Base-by-base conservation (phyloP, 495 filamentous ascomycete genomes). In the Cetradonia linearis region DNA sequence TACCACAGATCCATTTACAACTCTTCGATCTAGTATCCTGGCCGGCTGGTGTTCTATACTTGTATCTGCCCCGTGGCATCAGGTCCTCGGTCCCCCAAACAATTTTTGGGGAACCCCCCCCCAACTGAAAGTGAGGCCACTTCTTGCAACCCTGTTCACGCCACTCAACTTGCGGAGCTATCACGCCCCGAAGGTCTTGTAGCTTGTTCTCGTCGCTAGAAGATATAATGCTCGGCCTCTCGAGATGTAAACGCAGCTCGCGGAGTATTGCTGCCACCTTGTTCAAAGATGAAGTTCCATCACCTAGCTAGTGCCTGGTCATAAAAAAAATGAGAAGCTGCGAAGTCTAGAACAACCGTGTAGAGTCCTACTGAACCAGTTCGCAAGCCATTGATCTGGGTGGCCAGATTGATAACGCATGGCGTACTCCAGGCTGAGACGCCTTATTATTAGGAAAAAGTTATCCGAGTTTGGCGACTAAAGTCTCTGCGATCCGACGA, bases 401-500 rank as follows among this genome's bases (percentile, higher is more conserved):
- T 7, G 38, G 16, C 18, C 16, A 42, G 2, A 0, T 8, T n/a
- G 1, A 5, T n/a, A 4, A 18, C 16, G 0, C 16, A 16, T 18
- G 11, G 38, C 48, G 42, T n/a, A 46, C 18, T 0, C 28, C 1
- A 53, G 14, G n/a, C 31, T 14, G 49, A 34, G 2, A 30, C 20
- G 31, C 30, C 49, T 53, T 3, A 54, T 31, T 18, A 11, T 54
- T 6, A 8, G 16, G 8, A 16, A 31, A 23, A 33, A 30, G 0
- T 13, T 34, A 4, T n/a, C 6, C 16, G 23, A 54, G 31, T 14
- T 5, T 34, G 9, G 16, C 31, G 28, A 23, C 20, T n/a, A 16
- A 1, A 6, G 2, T 0, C 0, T 2, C 5, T 34, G 8, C 28
- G 16, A 20, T 0, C 9, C 1, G 2, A 2, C 18, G 30, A 3